Evolutionary conservation across 257 asterid species (phyloP), one percentile per base, ranked within the genome.

Genomic region (Solanum acaule): DNA sequence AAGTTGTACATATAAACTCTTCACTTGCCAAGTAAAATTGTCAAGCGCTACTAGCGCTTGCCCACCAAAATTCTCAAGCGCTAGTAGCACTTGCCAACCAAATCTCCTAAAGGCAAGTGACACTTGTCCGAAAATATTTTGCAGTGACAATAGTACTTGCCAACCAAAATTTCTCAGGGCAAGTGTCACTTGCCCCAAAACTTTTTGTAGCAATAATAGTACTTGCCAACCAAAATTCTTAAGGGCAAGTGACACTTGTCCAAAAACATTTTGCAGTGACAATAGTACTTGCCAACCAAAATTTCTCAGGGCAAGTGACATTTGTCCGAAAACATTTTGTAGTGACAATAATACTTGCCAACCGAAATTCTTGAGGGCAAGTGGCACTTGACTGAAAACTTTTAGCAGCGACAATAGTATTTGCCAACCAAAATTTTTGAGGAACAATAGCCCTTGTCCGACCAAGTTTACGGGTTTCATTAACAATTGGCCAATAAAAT

Each of bases 211-310:
- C 11, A 10, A 42, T 10, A 42, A 42, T 42, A 42, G 14, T 42
- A 10, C 14, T 34, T 18, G 46, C 46, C 15, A 4, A 73, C 44
- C 42, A 0, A 18, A 73, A 34, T 73, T 73, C 4, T 9, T 20
- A 1, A 34, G 46, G 5, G 15, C 9, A 12, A 34, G 4, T 20
- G 15, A 8, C 1, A 22, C 52, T 75, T 37, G 49, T 3, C 5
- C 16, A 0, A 23, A 23, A 12, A 10, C 2, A 0, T 72, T 72
- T 8, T 33, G 3, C 8, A 34, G 44, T 0, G 2, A 8, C 0
- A 10, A 4, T 8, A 73, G 14, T 10, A 20, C 1, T 35, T 35
- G 52, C 31, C 10, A 4, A 75, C 31, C 27, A 1, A 35, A 75
- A 35, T 75, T 75, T 4, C 6, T 22, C 0, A 35, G 18, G 3